phyloP scores from a whole-genome alignment of 2,329 filamentous ascomycete species.

The Chaetoscypha palmicola region DNA sequence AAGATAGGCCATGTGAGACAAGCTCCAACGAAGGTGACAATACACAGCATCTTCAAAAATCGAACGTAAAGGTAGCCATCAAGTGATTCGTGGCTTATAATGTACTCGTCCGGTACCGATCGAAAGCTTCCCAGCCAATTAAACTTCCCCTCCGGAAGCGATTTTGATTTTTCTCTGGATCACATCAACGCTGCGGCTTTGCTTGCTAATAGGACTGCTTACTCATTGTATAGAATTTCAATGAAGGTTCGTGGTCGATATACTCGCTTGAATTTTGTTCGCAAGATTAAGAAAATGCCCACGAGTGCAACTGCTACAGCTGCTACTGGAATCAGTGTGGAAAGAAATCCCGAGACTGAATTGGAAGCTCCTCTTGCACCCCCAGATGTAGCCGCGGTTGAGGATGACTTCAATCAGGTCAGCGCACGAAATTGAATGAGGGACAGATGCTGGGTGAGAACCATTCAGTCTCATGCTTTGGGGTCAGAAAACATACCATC shows the following conservation, averaged over 20 bases:
- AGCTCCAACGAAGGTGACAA: slow-evolving; percentile 76
- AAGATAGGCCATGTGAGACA: slow-evolving; percentile 75
- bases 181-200: slow-evolving; percentile 3
- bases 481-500: too few species aligned
- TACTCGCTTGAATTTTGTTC: slow-evolving; percentile 38
- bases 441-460: too few species aligned
- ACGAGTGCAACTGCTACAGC: slow-evolving; percentile 36
- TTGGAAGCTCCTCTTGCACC: slow-evolving; percentile 4
- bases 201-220: slow-evolving; percentile 2
- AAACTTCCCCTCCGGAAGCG: slow-evolving; percentile 51
- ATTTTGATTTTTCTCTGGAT: slow-evolving; percentile 48
- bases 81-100: slow-evolving; percentile 82
- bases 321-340: slow-evolving; percentile 41
- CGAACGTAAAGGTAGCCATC: slow-evolving; percentile 88
- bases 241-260: slow-evolving; percentile 49
- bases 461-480: too few species aligned
- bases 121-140: slow-evolving; percentile 63
- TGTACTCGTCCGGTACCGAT: slow-evolving; percentile 63
- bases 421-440: too few species aligned
- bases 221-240: slow-evolving; percentile 39
- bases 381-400: too few species aligned
- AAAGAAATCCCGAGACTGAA: slow-evolving; percentile 36
- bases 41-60: slow-evolving; percentile 69
- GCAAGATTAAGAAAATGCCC: slow-evolving; percentile 40
- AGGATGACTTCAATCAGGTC: too few species aligned